These are phyloP conservation scores for Spironucleus salmonicida DNA, from an alignment of 208 protist genomes.

Conservation along the genomic window DNA sequence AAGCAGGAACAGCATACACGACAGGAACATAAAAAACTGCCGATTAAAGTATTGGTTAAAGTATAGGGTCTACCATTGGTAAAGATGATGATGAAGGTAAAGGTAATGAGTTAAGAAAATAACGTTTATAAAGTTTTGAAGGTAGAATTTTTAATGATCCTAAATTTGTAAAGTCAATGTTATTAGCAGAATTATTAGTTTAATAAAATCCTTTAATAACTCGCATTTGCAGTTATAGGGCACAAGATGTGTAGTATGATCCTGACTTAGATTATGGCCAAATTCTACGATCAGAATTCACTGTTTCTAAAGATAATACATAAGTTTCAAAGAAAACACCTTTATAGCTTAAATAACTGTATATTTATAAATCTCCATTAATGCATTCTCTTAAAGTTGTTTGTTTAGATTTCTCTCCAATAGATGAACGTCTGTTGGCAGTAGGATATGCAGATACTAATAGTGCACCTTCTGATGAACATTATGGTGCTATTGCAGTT, in stretches of 20 bases:
- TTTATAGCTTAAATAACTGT: background rate
- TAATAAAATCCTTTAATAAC: background rate
- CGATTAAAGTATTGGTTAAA: background rate
- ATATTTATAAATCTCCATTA: background rate
- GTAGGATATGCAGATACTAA: background rate
- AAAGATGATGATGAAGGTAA: background rate
- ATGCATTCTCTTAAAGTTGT: background rate
- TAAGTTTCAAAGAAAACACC: background rate
- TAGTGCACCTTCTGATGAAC: background rate
- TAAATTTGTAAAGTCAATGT: background rate
- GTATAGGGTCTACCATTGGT: background rate
- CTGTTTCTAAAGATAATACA: background rate
- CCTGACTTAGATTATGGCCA: background rate
- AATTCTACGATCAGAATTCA: background rate
- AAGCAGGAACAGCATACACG: slow-evolving; percentile 22
- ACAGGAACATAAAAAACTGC: slow-evolving; percentile 17
- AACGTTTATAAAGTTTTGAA: background rate
- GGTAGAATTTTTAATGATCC: background rate
- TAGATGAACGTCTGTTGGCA: slow-evolving; percentile 6
- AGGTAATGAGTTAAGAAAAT: background rate
- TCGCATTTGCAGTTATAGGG: background rate
- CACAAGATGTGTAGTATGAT: background rate
- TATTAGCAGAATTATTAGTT: background rate
- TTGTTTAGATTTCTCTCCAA: slow-evolving; percentile 4
- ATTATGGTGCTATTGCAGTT: slow-evolving; percentile 15